Percentiles rank a stretch among this genome's conserved stretches.
These are phyloP conservation scores for Priceomyces melissophilus DNA, from an alignment of 805 yeast genomes.

Conservation along the genomic window DNA sequence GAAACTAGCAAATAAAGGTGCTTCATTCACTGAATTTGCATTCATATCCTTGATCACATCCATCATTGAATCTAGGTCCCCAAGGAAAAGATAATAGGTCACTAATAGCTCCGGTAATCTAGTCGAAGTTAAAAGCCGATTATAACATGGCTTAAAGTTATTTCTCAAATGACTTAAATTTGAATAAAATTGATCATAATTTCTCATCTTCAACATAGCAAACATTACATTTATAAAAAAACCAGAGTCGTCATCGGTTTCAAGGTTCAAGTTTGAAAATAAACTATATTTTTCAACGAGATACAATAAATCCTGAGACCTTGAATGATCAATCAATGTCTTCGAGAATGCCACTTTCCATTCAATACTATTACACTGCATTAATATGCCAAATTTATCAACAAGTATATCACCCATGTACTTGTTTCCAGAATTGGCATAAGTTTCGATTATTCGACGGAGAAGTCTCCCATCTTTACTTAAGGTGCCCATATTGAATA, in stretches of 20 bases:
- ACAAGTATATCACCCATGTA: conserved; percentile 16
- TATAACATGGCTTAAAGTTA: conserved; percentile 6
- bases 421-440: conserved; percentile 14
- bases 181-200: conserved; percentile 12
- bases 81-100: conserved; percentile 19
- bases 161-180: conserved; percentile 15
- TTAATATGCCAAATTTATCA: conserved; percentile 9
- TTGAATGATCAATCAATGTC: conserved; percentile 5
- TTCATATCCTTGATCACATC: too few species aligned
- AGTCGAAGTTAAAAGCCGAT: conserved; percentile 12
- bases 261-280: conserved; percentile 6
- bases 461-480: conserved; percentile 7
- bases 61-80: conserved; percentile 13
- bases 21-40: conserved; percentile 15
- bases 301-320: conserved; percentile 6
- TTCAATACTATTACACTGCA: conserved; percentile 7
- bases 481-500: conserved; percentile 14
- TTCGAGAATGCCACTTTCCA: conserved; percentile 20
- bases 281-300: conserved; percentile 6
- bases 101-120: conserved; percentile 21
- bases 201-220: conserved; percentile 12
- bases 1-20: conserved; percentile 17
- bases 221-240: conserved; percentile 5
- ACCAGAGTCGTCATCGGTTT: conserved; percentile 1
- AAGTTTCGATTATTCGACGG: conserved; percentile 6